These are phyloP conservation scores for Rutidosis leptorrhynchoides DNA, from an alignment of 129 eudicot genomes.

Conservation along the genomic window DNA sequence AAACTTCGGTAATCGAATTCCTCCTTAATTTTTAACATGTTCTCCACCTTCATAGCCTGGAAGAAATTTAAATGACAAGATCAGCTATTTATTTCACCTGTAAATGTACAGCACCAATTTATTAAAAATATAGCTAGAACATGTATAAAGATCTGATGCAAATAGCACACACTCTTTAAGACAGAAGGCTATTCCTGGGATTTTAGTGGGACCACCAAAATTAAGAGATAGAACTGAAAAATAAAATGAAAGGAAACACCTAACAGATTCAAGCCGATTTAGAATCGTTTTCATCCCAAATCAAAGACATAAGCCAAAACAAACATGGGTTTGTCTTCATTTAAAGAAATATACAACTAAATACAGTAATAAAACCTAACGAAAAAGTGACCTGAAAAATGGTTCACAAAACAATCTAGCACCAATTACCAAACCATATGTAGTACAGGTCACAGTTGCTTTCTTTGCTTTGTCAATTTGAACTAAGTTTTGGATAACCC, in stretches of 20 bases:
- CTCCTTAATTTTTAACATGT: slow-evolving; percentile 85
- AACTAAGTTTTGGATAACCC: background rate
- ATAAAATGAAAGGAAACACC: background rate
- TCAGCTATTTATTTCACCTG: background rate
- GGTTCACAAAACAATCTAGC: background rate
- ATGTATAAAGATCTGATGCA: background rate
- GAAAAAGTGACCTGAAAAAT: background rate
- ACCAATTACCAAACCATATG: background rate
- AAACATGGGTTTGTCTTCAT: background rate
- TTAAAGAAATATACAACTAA: background rate
- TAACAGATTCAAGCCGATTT: background rate
- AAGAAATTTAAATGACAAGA: background rate
- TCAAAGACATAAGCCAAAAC: background rate
- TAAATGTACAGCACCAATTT: background rate
- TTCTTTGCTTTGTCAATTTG: background rate
- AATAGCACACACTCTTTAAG: background rate
- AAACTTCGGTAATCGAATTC: slow-evolving; percentile 91
- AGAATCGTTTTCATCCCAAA: background rate
- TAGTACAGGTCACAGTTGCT: background rate
- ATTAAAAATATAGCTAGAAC: background rate
- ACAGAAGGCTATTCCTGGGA: slow-evolving; percentile 1
- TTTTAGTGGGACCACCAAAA: background rate
- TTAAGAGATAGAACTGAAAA: background rate
- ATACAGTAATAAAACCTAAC: background rate
- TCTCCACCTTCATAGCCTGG: slow-evolving; percentile 96